Percentiles rank a stretch among this genome's conserved stretches.
phyloP scores from a whole-genome alignment of 2,329 filamentous ascomycete genomes.

The Colletotrichum sp. region DNA sequence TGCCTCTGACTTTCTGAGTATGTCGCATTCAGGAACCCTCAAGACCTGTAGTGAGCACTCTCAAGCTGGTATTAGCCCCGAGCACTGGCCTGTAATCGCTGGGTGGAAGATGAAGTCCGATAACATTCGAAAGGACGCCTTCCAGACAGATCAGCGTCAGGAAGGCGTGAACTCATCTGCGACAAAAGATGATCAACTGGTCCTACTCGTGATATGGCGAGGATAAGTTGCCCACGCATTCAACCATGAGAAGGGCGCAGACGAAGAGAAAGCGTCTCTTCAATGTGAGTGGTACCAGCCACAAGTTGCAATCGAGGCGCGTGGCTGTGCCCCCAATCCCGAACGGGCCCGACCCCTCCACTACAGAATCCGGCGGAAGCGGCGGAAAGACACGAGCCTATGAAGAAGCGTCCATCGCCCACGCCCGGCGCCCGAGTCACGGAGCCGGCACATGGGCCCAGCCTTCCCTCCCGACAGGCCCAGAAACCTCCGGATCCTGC shows the following conservation, averaged over 20 bases:
- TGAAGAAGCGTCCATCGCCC: neutral
- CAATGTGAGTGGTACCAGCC: neutral
- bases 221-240: neutral
- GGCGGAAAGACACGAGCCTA: neutral
- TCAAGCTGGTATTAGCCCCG: accelerated
- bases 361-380: neutral
- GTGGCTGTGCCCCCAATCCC: neutral
- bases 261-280: neutral
- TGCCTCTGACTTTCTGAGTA: accelerated
- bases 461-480: neutral
- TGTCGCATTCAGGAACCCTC: neutral
- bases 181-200: neutral
- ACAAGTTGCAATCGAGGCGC: neutral
- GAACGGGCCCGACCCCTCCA: neutral
- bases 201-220: neutral
- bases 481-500: neutral
- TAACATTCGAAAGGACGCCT: neutral
- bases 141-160: neutral
- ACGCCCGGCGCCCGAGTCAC: neutral
- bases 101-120: accelerated
- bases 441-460: neutral
- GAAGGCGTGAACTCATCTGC: accelerated
- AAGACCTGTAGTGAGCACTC: neutral
- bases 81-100: accelerated
- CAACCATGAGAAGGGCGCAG: neutral